Conservation (phyloP, 768 basidiomycete genomes). For the Rubroboletus satanas region DNA sequence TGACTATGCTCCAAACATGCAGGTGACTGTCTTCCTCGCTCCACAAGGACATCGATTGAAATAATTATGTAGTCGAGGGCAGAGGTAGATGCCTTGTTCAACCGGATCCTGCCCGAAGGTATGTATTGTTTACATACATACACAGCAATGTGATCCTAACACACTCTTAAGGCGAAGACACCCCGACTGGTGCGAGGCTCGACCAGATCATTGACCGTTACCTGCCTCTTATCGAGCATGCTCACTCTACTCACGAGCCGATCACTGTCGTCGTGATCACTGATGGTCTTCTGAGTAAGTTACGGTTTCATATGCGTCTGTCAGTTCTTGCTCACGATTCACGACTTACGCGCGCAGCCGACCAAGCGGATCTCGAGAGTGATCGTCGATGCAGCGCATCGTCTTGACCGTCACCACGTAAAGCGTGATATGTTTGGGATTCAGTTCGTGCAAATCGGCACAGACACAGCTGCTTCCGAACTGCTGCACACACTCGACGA, state of each 20-base stretch:
- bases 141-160: neutral
- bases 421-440: conserved; percentile 41
- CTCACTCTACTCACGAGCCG: conserved; percentile 31
- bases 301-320: neutral
- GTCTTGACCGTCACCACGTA: conserved; percentile 35
- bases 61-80: conserved; percentile 14
- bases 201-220: conserved; percentile 36
- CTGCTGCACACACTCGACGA: conserved; percentile 40
- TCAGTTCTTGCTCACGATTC: neutral
- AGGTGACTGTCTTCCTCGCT: conserved; percentile 4
- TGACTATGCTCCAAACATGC: conserved; percentile 29
- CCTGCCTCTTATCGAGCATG: conserved; percentile 31
- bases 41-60: neutral
- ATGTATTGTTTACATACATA: neutral
- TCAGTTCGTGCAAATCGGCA: conserved; percentile 46
- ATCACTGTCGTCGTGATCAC: conserved; percentile 38
- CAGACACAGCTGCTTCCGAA: conserved; percentile 35
- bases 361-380: conserved; percentile 26
- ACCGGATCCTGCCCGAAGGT: conserved; percentile 24
- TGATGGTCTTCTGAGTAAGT: conserved; percentile 39
- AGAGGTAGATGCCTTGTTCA: conserved; percentile 25
- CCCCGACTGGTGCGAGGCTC: conserved; percentile 38
- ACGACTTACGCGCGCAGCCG: conserved; percentile 18
- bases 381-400: conserved; percentile 36
- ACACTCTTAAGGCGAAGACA: conserved; percentile 28